phyloP scores from a whole-genome alignment of 1,284 basidiomycete species.

The Ustilago shanxiensis region DNA sequence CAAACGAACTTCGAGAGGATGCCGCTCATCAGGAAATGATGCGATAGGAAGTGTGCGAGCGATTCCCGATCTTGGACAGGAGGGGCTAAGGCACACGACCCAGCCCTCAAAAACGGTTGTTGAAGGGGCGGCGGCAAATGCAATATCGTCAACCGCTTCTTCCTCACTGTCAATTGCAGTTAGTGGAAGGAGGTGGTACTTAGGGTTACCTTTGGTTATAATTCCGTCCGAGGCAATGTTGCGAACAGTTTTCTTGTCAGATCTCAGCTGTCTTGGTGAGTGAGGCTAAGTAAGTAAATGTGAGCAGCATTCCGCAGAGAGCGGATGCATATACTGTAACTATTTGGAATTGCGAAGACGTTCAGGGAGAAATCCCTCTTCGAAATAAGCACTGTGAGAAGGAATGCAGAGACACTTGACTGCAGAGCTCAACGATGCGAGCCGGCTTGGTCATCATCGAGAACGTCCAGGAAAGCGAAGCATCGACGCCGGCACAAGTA shows the following conservation, averaged over 20 bases:
- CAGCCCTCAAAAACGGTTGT: background rate
- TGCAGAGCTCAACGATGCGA: background rate
- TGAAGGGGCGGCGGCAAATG: background rate
- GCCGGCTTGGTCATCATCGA: slow-evolving; percentile 2
- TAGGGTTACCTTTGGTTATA: background rate
- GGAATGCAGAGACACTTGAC: background rate
- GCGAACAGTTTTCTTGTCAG: background rate
- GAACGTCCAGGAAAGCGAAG: background rate
- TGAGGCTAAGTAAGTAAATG: background rate
- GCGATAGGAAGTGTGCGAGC: background rate
- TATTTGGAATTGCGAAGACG: slow-evolving; percentile 5
- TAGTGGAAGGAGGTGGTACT: no score
- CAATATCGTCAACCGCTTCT: no score
- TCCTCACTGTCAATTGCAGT: no score
- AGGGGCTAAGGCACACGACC: background rate
- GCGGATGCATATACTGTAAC: slow-evolving; percentile 24
- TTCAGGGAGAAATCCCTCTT: background rate
- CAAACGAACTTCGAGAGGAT: background rate
- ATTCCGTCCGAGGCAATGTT: background rate
- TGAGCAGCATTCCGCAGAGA: slow-evolving; percentile 20
- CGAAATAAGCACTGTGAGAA: background rate
- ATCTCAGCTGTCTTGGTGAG: background rate
- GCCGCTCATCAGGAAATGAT: no score
- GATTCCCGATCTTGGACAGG: background rate
- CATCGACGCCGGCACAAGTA: background rate